Conservation (phyloP, 2,329 filamentous ascomycete species). For the Cercospora citrullina region DNA sequence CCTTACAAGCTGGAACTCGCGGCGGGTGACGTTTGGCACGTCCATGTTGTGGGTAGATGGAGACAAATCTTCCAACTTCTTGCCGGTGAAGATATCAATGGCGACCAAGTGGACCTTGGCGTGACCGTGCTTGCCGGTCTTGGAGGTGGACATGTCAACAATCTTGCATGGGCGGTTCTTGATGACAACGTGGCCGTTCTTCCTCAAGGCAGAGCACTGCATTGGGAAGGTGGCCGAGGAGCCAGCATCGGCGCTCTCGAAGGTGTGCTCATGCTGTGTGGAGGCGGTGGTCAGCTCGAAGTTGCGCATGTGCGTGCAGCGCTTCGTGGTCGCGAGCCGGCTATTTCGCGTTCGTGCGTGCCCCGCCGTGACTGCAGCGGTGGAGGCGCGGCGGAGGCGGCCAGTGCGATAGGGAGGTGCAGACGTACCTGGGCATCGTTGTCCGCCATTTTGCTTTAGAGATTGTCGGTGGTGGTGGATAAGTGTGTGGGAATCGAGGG, state of each 20-base stretch:
- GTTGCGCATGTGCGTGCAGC: conserved; percentile 7
- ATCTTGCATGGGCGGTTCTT: conserved; percentile 99
- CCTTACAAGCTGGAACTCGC: conserved; percentile 93
- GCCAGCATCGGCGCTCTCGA: conserved; percentile 94
- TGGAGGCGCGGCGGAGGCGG: not conserved
- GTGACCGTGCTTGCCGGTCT: conserved; percentile 99
- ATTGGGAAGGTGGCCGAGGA: conserved; percentile 92
- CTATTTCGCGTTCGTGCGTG: conserved; percentile 15
- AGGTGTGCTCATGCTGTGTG: conserved; percentile 62
- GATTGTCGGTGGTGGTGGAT: conserved; percentile 37
- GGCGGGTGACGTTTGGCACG: conserved; percentile 87
- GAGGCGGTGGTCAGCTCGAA: conserved; percentile 20
- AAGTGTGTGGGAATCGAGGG: conserved; percentile 36
- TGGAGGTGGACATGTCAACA: conserved; percentile 99
- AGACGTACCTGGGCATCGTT: conserved; percentile 62
- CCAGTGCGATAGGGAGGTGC: not conserved
- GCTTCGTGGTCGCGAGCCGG: not conserved
- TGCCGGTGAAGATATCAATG: conserved; percentile 98
- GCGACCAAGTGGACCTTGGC: conserved; percentile 99
- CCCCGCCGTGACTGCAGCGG: not conserved
- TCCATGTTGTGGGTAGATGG: conserved; percentile 98
- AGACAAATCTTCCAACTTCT: conserved; percentile 99
- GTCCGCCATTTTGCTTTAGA: conserved; percentile 60
- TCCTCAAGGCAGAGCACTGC: conserved; percentile 99
- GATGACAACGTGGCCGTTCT: conserved; percentile 99